phyloP scores from a whole-genome alignment of 192 early-diverging fungal genomes.

The Dissophora ornata region DNA sequence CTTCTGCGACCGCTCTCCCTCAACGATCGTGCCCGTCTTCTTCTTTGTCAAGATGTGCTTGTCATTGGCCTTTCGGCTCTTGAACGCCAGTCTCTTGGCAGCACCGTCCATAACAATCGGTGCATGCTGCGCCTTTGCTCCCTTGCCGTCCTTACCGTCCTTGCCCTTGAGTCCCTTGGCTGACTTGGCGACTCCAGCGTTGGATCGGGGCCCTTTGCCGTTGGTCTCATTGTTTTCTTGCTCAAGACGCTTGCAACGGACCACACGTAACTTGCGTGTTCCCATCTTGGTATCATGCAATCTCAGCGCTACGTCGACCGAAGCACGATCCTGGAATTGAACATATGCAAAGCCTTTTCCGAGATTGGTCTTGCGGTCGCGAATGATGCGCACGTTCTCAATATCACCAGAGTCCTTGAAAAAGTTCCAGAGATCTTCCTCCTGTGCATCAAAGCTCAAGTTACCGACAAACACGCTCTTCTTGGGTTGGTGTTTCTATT shows the following conservation, averaged over 20 bases:
- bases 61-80: slow-evolving; percentile 41
- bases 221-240: slow-evolving; percentile 42
- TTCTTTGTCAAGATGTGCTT: slow-evolving; percentile 45
- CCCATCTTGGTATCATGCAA: slow-evolving; percentile 78
- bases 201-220: slow-evolving; percentile 30
- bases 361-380: slow-evolving; percentile 85
- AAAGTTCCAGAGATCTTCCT: slow-evolving; percentile 77
- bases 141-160: slow-evolving; percentile 18
- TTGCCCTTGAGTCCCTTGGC: slow-evolving; percentile 13
- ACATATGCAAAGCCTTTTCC: slow-evolving; percentile 97
- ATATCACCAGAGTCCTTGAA: slow-evolving; percentile 77
- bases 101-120: slow-evolving; percentile 49
- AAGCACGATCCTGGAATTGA: slow-evolving; percentile 82
- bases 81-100: slow-evolving; percentile 41
- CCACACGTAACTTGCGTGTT: slow-evolving; percentile 72
- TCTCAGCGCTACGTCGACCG: slow-evolving; percentile 82
- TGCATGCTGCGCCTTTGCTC: slow-evolving; percentile 27
- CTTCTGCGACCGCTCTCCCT: slow-evolving; percentile 49
- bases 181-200: slow-evolving; percentile 20
- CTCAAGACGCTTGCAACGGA: slow-evolving; percentile 59
- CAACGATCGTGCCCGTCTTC: slow-evolving; percentile 37
- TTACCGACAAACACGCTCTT: slow-evolving; percentile 81
- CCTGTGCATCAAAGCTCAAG: slow-evolving; percentile 77
- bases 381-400: slow-evolving; percentile 86
- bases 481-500: slow-evolving; percentile 76